phyloP scores from a whole-genome alignment of 2,329 filamentous ascomycete genomes.

The Mycosphaerella sp. region DNA sequence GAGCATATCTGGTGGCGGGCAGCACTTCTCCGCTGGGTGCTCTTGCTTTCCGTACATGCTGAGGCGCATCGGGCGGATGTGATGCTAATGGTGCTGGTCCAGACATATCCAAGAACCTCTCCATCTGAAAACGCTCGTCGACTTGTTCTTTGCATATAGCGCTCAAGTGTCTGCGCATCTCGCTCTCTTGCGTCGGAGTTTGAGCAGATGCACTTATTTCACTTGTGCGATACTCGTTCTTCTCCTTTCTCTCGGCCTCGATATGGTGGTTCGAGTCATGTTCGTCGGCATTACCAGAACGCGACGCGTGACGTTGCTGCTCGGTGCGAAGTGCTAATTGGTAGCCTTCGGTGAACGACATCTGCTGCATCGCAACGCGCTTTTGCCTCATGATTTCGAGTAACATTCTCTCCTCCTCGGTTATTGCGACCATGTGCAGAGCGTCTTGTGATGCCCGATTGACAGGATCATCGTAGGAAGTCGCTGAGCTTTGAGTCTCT shows the following conservation, averaged over 20 bases:
- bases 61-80: conserved; percentile 13
- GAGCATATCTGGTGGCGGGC: conserved; percentile 19
- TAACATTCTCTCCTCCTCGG: conserved; percentile 46
- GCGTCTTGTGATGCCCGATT: conserved; percentile 9
- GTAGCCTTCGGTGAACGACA: conserved; percentile 36
- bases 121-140: conserved; percentile 27
- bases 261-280: conserved; percentile 24
- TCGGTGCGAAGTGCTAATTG: conserved; percentile 33
- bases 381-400: conserved; percentile 47
- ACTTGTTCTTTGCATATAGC: conserved; percentile 28
- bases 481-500: conserved; percentile 10
- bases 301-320: conserved; percentile 25
- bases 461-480: conserved; percentile 3
- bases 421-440: conserved; percentile 41
- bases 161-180: conserved; percentile 24
- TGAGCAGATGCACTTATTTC: conserved; percentile 13
- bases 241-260: conserved; percentile 16
- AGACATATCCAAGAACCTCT: conserved; percentile 27
- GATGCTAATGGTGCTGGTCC: conserved; percentile 17
- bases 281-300: conserved; percentile 23
- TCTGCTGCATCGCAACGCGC: conserved; percentile 43
- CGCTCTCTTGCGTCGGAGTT: conserved; percentile 7
- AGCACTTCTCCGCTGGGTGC: conserved; percentile 19
- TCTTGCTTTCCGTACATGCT: conserved; percentile 2
- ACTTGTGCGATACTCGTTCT: conserved; percentile 15